These are phyloP conservation scores for Endotrypanum monterogeii DNA, from an alignment of 208 protist genomes.

Conservation along the genomic window DNA sequence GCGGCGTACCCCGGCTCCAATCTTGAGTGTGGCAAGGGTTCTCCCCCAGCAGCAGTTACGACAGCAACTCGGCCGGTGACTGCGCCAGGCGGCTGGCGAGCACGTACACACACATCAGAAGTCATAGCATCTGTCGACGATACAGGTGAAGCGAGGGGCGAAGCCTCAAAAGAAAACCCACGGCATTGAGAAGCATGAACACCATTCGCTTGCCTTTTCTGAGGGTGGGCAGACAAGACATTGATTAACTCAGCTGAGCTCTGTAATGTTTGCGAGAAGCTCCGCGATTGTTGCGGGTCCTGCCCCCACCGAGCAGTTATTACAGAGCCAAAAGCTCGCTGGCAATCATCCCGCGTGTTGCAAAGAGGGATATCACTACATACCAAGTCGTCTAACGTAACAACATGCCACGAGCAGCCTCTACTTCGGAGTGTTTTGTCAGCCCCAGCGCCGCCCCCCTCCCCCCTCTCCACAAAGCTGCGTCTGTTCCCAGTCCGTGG, in stretches of 20 bases:
- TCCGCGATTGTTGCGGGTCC: background rate
- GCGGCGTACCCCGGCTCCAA: conserved; percentile 11
- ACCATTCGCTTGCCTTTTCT: too few relatives aligned
- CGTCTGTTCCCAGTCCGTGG: too few relatives aligned
- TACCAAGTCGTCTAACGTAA: background rate
- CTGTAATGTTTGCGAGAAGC: background rate
- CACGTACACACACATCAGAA: background rate
- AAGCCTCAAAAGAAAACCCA: background rate
- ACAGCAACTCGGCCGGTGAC: background rate
- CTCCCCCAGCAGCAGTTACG: background rate
- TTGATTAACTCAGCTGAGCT: background rate
- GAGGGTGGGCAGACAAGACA: background rate
- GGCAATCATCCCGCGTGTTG: background rate
- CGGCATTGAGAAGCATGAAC: background rate
- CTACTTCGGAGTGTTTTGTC: background rate
- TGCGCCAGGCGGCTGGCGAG: background rate
- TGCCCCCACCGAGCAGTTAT: background rate
- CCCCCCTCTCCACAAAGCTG: background rate
- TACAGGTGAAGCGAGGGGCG: background rate
- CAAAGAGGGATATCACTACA: background rate
- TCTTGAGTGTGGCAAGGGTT: too few relatives aligned
- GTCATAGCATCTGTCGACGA: background rate
- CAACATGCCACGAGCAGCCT: background rate
- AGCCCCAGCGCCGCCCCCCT: background rate
- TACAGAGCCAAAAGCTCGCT: background rate